Percentiles rank a stretch among this genome's conserved stretches.
Evolutionary conservation across 306 rosid genomes (phyloP).

Genomic region (barrel medic (Medicago truncatula)): MtrunA17r5.0-ANR NC_053048.1:39698501-39699000

Average conservation of each 20-base stretch:
- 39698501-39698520: neutral
- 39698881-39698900: slow-evolving; percentile 57
- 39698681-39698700: slow-evolving; percentile 58
- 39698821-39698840: neutral
- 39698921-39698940: slow-evolving; percentile 59
- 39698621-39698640: slow-evolving; percentile 68
- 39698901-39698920: slow-evolving; percentile 53
- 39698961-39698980: slow-evolving; percentile 81
- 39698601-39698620: neutral
- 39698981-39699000: slow-evolving; percentile 88
- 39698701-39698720: slow-evolving; percentile 66
- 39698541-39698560: too few relatives aligned
- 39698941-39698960: slow-evolving; percentile 57
- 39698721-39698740: too few relatives aligned
- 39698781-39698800: too few relatives aligned
- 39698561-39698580: too few relatives aligned
- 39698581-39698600: too few relatives aligned
- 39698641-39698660: slow-evolving; percentile 74
- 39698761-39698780: too few relatives aligned
- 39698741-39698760: too few relatives aligned
- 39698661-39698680: slow-evolving; percentile 73
- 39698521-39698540: too few relatives aligned
- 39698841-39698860: slow-evolving; percentile 57
- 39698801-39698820: neutral
- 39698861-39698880: slow-evolving; percentile 46